Percentiles rank a stretch among this genome's conserved stretches.
phyloP scores from a whole-genome alignment of 1,284 basidiomycete genomes.

The Mycosarcoma maydis region DNA sequence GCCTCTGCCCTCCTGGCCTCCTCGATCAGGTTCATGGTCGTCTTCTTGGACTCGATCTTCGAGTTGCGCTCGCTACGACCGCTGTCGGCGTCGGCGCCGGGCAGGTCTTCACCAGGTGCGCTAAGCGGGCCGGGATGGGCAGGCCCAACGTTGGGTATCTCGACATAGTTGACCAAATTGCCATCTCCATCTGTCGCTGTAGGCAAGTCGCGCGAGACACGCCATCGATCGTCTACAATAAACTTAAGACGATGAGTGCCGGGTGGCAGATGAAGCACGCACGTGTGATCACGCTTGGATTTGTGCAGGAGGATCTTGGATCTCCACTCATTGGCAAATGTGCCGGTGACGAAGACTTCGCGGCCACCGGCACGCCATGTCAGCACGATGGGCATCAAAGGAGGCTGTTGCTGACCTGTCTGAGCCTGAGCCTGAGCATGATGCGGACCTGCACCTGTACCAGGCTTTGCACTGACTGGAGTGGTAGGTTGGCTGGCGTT shows the following conservation, averaged over 20 bases:
- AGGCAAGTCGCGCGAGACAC: conserved; percentile 78
- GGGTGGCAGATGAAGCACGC: conserved; percentile 71
- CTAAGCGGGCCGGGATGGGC: conserved; percentile 59
- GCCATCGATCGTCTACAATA: conserved; percentile 91
- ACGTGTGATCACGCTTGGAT: conserved; percentile 55
- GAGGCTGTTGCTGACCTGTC: conserved; percentile 13
- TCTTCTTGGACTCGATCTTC: conserved; percentile 50
- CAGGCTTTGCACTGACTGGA: conserved; percentile 19
- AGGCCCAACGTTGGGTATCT: conserved; percentile 61
- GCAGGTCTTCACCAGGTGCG: conserved; percentile 59
- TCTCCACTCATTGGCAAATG: conserved; percentile 73
- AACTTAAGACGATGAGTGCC: conserved; percentile 97
- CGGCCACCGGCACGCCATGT: conserved; percentile 61
- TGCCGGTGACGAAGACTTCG: conserved; percentile 72
- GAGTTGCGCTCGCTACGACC: conserved; percentile 40
- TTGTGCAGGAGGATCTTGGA: conserved; percentile 67
- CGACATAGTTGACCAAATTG: conserved; percentile 86
- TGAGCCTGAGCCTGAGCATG: conserved; percentile 11
- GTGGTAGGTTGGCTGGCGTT: conserved; percentile 30
- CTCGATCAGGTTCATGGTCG: conserved; percentile 51
- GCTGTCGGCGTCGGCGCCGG: conserved; percentile 20
- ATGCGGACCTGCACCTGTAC: conserved; percentile 1
- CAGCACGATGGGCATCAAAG: conserved; percentile 39
- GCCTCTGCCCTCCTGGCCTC: conserved; percentile 51
- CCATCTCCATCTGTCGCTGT: conserved; percentile 95